Conservation (phyloP, 345 rosid genomes). For the Rhodamnia rubescens region DNA sequence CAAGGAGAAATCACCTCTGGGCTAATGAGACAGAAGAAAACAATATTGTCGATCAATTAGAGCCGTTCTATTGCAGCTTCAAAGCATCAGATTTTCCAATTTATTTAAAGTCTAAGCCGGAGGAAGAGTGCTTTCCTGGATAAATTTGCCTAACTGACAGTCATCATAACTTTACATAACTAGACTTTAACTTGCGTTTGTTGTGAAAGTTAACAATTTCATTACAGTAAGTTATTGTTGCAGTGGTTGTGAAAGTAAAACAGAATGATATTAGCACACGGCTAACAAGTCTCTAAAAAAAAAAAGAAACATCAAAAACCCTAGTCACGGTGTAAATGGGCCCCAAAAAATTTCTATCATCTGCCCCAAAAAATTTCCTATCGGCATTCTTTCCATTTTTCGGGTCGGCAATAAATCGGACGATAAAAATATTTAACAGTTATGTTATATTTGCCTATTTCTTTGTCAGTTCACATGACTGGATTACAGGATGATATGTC, state of each 20-base stretch:
- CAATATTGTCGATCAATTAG: neutral
- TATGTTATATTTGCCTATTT: neutral
- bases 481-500: neutral
- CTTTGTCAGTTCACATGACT: neutral
- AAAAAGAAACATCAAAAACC: too few species aligned
- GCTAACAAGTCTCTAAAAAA: too few species aligned
- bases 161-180: neutral
- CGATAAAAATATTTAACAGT: too few species aligned
- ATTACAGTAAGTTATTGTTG: accelerated
- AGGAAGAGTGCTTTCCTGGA: neutral
- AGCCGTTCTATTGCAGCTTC: neutral
- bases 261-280: too few species aligned
- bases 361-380: too few species aligned
- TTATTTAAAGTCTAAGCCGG: neutral
- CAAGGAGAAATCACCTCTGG: neutral
- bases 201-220: neutral
- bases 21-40: neutral
- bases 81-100: neutral
- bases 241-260: too few species aligned
- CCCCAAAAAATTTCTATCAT: too few species aligned
- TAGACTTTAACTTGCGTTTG: neutral
- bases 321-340: too few species aligned
- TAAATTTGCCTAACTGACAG: neutral
- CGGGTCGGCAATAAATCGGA: too few species aligned
- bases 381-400: too few species aligned